Evolutionary conservation across 192 early-diverging fungal species (phyloP), one percentile per base, ranked within the genome.

Genomic region (Chytriomyces sp.): DNA sequence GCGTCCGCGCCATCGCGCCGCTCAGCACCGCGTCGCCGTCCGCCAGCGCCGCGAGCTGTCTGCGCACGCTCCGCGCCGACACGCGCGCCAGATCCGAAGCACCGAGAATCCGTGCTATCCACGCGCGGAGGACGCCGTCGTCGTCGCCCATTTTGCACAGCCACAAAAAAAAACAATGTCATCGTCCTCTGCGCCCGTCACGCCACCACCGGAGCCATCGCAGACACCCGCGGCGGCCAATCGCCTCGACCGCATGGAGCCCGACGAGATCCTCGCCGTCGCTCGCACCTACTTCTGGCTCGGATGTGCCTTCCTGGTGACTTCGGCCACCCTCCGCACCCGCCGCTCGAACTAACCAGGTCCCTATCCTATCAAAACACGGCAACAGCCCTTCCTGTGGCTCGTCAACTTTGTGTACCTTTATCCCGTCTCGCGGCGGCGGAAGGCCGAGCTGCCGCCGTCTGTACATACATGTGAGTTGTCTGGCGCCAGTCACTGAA

Each of bases 401-500:
- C 76, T 92, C 12, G 81, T 91, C 41, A 92, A 92, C 70, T 78
- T 86, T 61, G 74, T 90, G 25, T 89, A 92, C 64, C 74, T 92
- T 55, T 90, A 84, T 73, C 84, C 84, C 14, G 80, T 79, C 3
- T 78, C 80, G 4, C 33, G 58, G 30, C 81, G 83, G 52, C 75
- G 86, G 26, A 39, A 53, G n/a, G 82, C 8, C 19, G 63, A 88
- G 40, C 75, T 85, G 41, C 76, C 76, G 58, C 72, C 66, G n/a
- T 72, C 78, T 40, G 78, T 92, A 10, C 69, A 76, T 10, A 75
- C 76, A 53, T 88, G 90, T 91, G 85, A 77, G 84, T 78, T 12
- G 33, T 58, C 31, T 3, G 2, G 17, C 0, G 22, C 44, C 22
- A 10, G 41, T n/a, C 44, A 49, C 44, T 49, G 44, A 49, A n/a